Conservation (phyloP, 1,284 basidiomycete genomes). For the Stygiomarasmius scandens region DNA sequence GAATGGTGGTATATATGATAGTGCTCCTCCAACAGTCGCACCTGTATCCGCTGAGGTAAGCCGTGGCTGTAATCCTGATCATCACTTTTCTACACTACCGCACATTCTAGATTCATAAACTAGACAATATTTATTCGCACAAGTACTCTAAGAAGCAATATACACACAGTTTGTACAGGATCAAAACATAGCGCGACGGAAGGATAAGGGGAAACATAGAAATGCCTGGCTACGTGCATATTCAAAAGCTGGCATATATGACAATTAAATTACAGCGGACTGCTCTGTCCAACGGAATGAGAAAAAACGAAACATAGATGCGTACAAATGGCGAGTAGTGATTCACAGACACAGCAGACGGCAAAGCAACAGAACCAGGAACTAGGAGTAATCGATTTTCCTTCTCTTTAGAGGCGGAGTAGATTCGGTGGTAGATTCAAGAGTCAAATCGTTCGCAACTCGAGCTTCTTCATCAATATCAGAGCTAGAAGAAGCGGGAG, state of each 20-base stretch:
- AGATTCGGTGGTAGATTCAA: slow-evolving; percentile 22
- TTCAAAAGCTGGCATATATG: neutral
- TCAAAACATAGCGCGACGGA: slow-evolving; percentile 11
- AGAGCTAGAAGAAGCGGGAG: slow-evolving; percentile 7
- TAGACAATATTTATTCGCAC: slow-evolving; percentile 11
- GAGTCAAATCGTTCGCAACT: slow-evolving; percentile 29
- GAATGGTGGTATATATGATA: slow-evolving; percentile 3
- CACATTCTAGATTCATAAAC: slow-evolving; percentile 2
- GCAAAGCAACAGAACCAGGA: slow-evolving; percentile 13
- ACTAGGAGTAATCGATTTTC: slow-evolving; percentile 29
- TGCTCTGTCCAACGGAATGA: neutral
- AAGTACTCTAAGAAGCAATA: slow-evolving; percentile 10
- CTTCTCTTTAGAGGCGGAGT: slow-evolving; percentile 51
- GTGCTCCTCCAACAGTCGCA: neutral
- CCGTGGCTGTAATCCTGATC: neutral
- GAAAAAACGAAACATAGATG: slow-evolving; percentile 13
- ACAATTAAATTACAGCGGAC: neutral
- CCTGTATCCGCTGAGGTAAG: slow-evolving; percentile 1
- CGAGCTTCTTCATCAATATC: slow-evolving; percentile 32
- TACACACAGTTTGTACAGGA: slow-evolving; percentile 1
- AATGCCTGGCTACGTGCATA: neutral
- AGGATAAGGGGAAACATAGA: slow-evolving; percentile 9
- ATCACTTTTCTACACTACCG: neutral
- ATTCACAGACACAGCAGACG: slow-evolving; percentile 14
- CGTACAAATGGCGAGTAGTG: slow-evolving; percentile 5